phyloP scores from a whole-genome alignment of 2,329 filamentous ascomycete genomes.

The Paracamarosporium sp. region DNA sequence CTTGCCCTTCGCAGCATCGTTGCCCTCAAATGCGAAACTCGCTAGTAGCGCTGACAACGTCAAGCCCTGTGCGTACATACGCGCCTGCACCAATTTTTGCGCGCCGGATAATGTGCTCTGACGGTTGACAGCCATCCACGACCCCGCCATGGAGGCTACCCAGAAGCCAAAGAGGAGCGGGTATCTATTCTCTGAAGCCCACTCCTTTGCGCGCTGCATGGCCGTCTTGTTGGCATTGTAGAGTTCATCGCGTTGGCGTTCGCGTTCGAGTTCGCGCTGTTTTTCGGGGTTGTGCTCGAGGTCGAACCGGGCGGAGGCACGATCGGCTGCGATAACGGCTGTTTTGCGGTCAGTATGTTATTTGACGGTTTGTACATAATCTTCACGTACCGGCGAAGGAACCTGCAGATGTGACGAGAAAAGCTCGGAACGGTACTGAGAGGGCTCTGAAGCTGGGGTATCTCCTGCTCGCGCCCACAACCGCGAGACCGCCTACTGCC shows the following conservation, averaged over 20 bases:
- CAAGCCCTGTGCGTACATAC: conserved; percentile 91
- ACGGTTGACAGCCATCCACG: conserved; percentile 77
- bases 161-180: conserved; percentile 82
- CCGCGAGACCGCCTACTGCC: conserved; percentile 69
- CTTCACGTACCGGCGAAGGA: conserved; percentile 73
- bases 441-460: conserved; percentile 81
- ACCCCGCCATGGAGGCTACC: conserved; percentile 79
- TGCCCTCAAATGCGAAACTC: conserved; percentile 80
- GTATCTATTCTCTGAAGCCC: conserved; percentile 83
- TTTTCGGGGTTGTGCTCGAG: conserved; percentile 67
- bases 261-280: conserved; percentile 36
- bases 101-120: conserved; percentile 75
- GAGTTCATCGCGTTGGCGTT: conserved; percentile 41
- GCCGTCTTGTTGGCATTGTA: conserved; percentile 62
- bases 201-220: conserved; percentile 70
- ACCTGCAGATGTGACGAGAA: conserved; percentile 80
- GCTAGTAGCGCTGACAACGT: conserved; percentile 85
- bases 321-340: conserved; percentile 83
- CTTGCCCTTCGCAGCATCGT: conserved; percentile 76
- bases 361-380: not conserved
- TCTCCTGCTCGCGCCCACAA: conserved; percentile 71
- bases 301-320: conserved; percentile 75
- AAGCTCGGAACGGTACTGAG: conserved; percentile 87
- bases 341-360: conserved; percentile 18
- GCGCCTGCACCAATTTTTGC: conserved; percentile 93